A percentile compares a stretch with the other conserved stretches of the same genome.
These are phyloP conservation scores for Gyromitra esculenta DNA, from an alignment of 2,329 filamentous ascomycete genomes.

Conservation along the genomic window DNA sequence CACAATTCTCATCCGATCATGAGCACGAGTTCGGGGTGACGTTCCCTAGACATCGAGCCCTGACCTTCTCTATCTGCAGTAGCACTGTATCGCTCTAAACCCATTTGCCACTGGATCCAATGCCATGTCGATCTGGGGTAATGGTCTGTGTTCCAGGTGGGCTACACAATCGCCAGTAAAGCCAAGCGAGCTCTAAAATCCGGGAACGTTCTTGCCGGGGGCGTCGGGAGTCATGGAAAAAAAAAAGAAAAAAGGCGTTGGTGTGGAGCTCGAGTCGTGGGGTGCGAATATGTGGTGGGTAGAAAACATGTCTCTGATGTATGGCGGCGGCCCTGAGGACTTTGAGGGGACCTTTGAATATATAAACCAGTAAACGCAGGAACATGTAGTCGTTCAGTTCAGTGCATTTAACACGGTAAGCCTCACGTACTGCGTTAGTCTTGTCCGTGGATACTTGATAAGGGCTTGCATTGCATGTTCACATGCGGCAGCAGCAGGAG, in stretches of 20 bases:
- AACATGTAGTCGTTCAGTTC: conserved; percentile 16
- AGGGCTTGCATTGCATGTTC: conserved; percentile 48
- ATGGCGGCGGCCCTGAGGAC: background rate
- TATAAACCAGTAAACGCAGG: conserved; percentile 37
- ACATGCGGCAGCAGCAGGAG: conserved; percentile 25
- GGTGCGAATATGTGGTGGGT: conserved; percentile 1
- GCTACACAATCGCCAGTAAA: conserved; percentile 26
- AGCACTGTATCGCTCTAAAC: conserved; percentile 4
- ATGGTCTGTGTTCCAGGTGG: conserved; percentile 16
- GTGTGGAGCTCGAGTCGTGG: conserved; percentile 20
- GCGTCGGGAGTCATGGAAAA: conserved; percentile 1
- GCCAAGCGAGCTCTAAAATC: conserved; percentile 27
- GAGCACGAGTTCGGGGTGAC: conserved; percentile 7
- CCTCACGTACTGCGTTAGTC: conserved; percentile 17
- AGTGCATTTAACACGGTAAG: conserved; percentile 21
- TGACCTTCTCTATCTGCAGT: conserved; percentile 20
- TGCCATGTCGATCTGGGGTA: conserved; percentile 37
- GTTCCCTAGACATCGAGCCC: conserved; percentile 1
- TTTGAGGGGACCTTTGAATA: conserved; percentile 18
- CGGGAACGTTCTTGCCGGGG: conserved; percentile 13
- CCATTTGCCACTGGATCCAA: conserved; percentile 15
- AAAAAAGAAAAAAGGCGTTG: conserved; percentile 11
- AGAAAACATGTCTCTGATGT: conserved; percentile 5
- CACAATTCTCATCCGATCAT: conserved; percentile 19
- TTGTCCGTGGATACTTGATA: conserved; percentile 35